phyloP scores from a whole-genome alignment of 2,329 filamentous ascomycete genomes.

The Clarireedia paspali region DNA sequence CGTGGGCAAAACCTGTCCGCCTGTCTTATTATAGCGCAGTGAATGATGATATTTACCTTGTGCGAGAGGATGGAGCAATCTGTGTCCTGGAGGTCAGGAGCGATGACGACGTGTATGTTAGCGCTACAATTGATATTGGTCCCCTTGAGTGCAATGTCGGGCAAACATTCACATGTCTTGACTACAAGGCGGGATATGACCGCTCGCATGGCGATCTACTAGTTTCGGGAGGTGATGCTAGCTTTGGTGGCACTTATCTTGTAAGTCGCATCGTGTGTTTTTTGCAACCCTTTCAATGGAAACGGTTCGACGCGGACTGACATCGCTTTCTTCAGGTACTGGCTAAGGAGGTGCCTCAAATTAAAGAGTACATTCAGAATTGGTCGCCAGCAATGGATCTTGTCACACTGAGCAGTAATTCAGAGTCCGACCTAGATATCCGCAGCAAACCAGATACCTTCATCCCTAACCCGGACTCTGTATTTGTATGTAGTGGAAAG shows the following conservation, averaged over 20 bases:
- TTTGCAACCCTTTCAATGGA: neutral
- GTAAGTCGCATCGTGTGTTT: constrained; percentile 18
- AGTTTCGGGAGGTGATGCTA: constrained; percentile 50
- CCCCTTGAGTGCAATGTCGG: constrained; percentile 68
- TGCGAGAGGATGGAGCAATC: constrained; percentile 78
- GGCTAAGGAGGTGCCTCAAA: constrained; percentile 45
- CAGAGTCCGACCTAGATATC: neutral
- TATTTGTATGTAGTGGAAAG: constrained; percentile 62
- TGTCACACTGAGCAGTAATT: constrained; percentile 32
- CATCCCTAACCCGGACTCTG: constrained; percentile 38
- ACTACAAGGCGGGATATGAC: constrained; percentile 49
- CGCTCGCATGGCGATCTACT: constrained; percentile 31
- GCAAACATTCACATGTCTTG: constrained; percentile 66
- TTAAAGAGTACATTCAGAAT: constrained; percentile 55
- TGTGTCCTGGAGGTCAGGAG: constrained; percentile 63
- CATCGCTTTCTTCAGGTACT: constrained; percentile 35
- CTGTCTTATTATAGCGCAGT: constrained; percentile 49
- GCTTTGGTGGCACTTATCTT: constrained; percentile 64
- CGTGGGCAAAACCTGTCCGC: constrained; percentile 75
- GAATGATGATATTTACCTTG: constrained; percentile 77
- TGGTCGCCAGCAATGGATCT: constrained; percentile 41
- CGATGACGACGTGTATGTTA: constrained; percentile 42
- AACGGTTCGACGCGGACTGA: neutral
- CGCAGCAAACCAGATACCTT: constrained; percentile 15
- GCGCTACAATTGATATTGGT: constrained; percentile 51